phyloP scores from a whole-genome alignment of 2,329 filamentous ascomycete species.

The Alternaria alternata region DNA sequence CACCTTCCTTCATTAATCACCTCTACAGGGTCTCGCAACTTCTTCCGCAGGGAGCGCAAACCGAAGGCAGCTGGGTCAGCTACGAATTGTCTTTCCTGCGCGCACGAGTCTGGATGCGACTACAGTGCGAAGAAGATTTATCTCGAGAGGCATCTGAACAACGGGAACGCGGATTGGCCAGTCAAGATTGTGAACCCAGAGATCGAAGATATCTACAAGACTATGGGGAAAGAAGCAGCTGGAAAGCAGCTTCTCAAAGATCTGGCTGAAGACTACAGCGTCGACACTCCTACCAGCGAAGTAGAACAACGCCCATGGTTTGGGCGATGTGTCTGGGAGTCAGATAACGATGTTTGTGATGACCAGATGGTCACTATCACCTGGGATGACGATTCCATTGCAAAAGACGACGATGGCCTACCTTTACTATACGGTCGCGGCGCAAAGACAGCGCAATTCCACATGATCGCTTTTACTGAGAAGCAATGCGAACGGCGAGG shows the following conservation, averaged over 20 bases:
- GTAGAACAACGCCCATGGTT: conserved; percentile 72
- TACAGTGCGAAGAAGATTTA: conserved; percentile 90
- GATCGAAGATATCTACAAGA: conserved; percentile 76
- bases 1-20: conserved; percentile 80
- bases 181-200: conserved; percentile 90
- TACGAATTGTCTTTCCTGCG: conserved; percentile 87
- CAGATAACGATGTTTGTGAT: conserved; percentile 92
- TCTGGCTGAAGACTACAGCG: conserved; percentile 64
- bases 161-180: conserved; percentile 79
- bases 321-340: conserved; percentile 93
- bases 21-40: conserved; percentile 78
- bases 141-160: conserved; percentile 70
- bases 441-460: conserved; percentile 86
- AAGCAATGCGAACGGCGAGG: conserved; percentile 87
- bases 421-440: conserved; percentile 54
- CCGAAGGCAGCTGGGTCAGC: conserved; percentile 75
- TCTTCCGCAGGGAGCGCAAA: conserved; percentile 79
- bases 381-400: conserved; percentile 76
- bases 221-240: conserved; percentile 58
- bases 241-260: conserved; percentile 58
- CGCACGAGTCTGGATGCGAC: conserved; percentile 76
- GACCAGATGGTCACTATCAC: conserved; percentile 88
- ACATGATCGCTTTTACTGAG: conserved; percentile 92
- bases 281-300: conserved; percentile 61
- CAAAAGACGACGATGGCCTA: conserved; percentile 21